phyloP scores from a whole-genome alignment of 176 grass and related monocot genomes.

The Luzula sylvatica region DNA sequence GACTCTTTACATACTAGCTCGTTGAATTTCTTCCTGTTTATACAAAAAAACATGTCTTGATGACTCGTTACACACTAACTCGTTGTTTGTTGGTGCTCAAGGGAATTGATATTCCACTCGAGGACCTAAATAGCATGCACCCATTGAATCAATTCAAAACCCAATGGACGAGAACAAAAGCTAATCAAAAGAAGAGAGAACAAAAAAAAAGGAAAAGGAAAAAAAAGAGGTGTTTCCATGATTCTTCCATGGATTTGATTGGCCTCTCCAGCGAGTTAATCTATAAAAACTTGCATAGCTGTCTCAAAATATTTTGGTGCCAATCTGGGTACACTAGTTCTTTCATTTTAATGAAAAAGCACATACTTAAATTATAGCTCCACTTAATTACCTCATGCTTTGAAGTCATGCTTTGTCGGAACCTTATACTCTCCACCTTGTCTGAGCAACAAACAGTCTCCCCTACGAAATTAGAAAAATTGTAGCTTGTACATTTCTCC shows the following conservation, averaged over 20 bases:
- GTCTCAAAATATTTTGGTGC: no score
- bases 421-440: slow-evolving; percentile 13
- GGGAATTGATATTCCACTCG: background rate
- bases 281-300: no score
- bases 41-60: no score
- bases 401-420: slow-evolving; percentile 86
- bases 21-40: no score
- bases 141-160: slow-evolving; percentile 26
- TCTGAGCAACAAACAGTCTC: background rate
- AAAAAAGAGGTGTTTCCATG: background rate
- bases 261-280: background rate
- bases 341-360: slow-evolving; percentile 39
- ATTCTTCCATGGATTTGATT: background rate
- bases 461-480: no score
- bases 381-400: slow-evolving; percentile 70
- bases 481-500: no score
- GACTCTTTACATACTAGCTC: no score
- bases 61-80: no score
- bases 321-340: no score
- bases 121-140: slow-evolving; percentile 14
- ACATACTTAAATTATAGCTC: slow-evolving; percentile 27
- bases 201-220: slow-evolving; percentile 27
- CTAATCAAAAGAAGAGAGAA: slow-evolving; percentile 9
- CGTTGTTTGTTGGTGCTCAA: no score
- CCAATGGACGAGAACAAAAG: slow-evolving; percentile 24